Evolutionary conservation across 495 filamentous ascomycete species (phyloP), one percentile per base, ranked within the genome.

Genomic region (Annulohypoxylon stygium): DNA sequence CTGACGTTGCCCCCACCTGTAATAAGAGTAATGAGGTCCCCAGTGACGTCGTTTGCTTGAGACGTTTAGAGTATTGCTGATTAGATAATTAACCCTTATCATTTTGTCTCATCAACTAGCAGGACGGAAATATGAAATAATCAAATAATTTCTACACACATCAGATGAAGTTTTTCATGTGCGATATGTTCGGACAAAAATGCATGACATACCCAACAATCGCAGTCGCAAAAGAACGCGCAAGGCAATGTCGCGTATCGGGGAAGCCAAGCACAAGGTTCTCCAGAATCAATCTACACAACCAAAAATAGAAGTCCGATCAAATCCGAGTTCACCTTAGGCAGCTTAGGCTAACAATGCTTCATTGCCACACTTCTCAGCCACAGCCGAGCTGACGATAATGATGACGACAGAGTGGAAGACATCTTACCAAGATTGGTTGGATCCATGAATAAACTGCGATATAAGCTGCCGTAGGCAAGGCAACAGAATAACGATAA

Each of bases 371-470:
- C 72, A 68, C 2, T 26, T 58, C 64, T 67, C 67, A 75, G 67
- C 67, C 67, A 75, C 72, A 71, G 16, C 23, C 26, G 14, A 68
- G 72, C 72, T 75, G 72, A 75, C 72, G 72, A 75, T 63, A 34
- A 36, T 11, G 47, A 66, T 60, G 53, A 66, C 67, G 60, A 62
- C n/a, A 57, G 10, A 53, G 30, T 30, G 3, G 14, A 58, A 34
- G 2, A 16, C 57, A 37, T 37, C 0, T 43, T n/a, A 12, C 18
- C 14, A 60, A 14, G 9, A 54, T 33, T 26, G 9, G n/a, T 11
- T 26, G 12, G 23, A 33, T 43, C 10, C 23, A 6, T 16, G 4
- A 47, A 39, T 9, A 39, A 23, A 23, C 20, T 23, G 20, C 20
- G 20, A 23, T 23, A 23, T 23, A 23, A 23, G 1, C 20, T 23